phyloP scores from a whole-genome alignment of 257 asterid species.

The Rehmannia glutinosa region DNA sequence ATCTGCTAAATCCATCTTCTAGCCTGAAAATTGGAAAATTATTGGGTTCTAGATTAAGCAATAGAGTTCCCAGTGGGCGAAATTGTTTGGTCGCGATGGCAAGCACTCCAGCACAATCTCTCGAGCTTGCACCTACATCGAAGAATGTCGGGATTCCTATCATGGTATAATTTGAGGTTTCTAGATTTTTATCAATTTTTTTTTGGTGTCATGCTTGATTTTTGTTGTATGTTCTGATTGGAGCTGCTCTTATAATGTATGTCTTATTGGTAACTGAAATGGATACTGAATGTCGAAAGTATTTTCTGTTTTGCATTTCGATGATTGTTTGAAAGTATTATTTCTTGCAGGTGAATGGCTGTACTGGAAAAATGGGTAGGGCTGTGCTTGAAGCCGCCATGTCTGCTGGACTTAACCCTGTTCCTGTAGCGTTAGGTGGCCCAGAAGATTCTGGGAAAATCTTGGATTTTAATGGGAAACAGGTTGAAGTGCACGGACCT shows the following conservation, averaged over 20 bases:
- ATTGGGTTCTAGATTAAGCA: not conserved
- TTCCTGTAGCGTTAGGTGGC: slow-evolving; percentile 74
- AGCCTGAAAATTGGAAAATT: slow-evolving; percentile 2
- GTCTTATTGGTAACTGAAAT: not conserved
- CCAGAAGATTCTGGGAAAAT: slow-evolving; percentile 64
- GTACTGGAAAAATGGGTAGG: slow-evolving; percentile 91
- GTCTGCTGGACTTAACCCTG: slow-evolving; percentile 79
- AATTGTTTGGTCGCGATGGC: slow-evolving; percentile 29
- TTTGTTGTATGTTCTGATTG: not conserved
- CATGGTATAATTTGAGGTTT: slow-evolving; percentile 36
- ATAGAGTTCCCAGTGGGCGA: slow-evolving; percentile 16
- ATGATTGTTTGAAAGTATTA: not conserved
- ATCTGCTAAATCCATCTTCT: slow-evolving; percentile 20
- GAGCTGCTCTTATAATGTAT: not conserved
- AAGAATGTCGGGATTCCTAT: slow-evolving; percentile 33
- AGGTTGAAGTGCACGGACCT: slow-evolving; percentile 65
- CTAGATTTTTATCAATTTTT: not conserved
- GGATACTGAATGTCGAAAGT: not conserved
- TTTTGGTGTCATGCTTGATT: not conserved
- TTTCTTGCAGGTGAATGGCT: slow-evolving; percentile 69
- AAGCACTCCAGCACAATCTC: slow-evolving; percentile 19
- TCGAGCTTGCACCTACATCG: slow-evolving; percentile 13
- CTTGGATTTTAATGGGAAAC: slow-evolving; percentile 59
- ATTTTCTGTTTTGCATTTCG: not conserved
- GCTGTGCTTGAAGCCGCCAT: slow-evolving; percentile 91